Percentiles rank a stretch among this genome's conserved stretches.
These are phyloP conservation scores for Coriaria nepalensis DNA, from an alignment of 306 rosid genomes.

Conservation along the genomic window DNA sequence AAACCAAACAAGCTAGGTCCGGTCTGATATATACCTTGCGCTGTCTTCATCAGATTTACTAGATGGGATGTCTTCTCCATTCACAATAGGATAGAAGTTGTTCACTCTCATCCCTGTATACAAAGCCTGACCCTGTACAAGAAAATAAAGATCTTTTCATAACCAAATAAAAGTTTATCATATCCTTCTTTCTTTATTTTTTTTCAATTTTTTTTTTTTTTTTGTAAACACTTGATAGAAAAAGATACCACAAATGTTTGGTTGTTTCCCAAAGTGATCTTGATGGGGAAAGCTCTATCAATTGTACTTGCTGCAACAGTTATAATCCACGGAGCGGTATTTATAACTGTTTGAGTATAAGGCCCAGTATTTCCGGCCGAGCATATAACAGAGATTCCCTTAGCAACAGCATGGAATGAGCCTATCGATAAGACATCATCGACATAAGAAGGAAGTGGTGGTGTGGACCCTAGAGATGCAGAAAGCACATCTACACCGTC, in stretches of 20 bases:
- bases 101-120: constrained; percentile 26
- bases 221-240: too few species aligned
- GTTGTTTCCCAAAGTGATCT: constrained; percentile 40
- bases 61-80: constrained; percentile 40
- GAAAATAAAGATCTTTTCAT: constrained; percentile 17
- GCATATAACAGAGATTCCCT: constrained; percentile 39
- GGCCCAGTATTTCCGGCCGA: constrained; percentile 60
- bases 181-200: too few species aligned
- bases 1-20: too few species aligned
- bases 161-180: too few species aligned
- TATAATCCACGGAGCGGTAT: constrained; percentile 48
- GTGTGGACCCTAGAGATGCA: constrained; percentile 36
- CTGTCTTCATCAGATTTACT: constrained; percentile 20
- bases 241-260: constrained; percentile 39
- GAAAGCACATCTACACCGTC: constrained; percentile 50
- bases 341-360: constrained; percentile 44
- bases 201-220: too few species aligned
- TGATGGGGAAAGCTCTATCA: constrained; percentile 41
- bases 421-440: constrained; percentile 46
- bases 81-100: constrained; percentile 39
- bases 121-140: constrained; percentile 48
- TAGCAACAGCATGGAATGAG: constrained; percentile 43
- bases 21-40: constrained; percentile 41
- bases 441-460: constrained; percentile 39
- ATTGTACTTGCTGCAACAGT: constrained; percentile 51